Evolutionary conservation across 192 early-diverging fungal genomes (phyloP).

Genomic region (Coemansia sp.): DNA sequence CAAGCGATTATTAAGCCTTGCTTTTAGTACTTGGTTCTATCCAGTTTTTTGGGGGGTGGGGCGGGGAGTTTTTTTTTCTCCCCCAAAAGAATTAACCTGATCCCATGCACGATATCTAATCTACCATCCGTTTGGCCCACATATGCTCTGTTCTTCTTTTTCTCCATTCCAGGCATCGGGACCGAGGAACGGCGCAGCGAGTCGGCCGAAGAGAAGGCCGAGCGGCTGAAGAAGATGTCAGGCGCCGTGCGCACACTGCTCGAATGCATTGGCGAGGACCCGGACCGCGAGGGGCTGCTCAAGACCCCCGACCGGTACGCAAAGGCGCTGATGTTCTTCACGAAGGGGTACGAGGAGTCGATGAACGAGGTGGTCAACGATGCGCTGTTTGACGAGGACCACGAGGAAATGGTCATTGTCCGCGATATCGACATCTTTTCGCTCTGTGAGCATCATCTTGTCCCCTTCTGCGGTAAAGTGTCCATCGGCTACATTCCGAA

Average conservation of each 20-base stretch:
- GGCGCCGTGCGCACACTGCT: constrained; percentile 86
- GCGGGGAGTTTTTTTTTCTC: background rate
- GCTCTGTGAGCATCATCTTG: constrained; percentile 98
- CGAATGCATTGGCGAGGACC: constrained; percentile 94
- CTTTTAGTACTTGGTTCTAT: background rate
- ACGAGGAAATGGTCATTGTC: constrained; percentile 99
- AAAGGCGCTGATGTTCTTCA: constrained; percentile 96
- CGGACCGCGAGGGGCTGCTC: constrained; percentile 87
- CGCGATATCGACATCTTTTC: constrained; percentile 95
- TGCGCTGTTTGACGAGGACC: constrained; percentile 97
- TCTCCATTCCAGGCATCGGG: constrained; percentile 64
- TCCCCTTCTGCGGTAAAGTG: constrained; percentile 97
- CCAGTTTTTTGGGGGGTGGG: background rate
- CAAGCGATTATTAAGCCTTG: no score
- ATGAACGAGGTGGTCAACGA: constrained; percentile 89
- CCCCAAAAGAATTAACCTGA: background rate
- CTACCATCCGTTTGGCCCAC: background rate
- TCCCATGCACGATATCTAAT: constrained; percentile 3
- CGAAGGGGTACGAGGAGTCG: constrained; percentile 96
- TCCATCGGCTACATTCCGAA: constrained; percentile 97
- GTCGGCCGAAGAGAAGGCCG: constrained; percentile 67
- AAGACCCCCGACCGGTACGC: constrained; percentile 98
- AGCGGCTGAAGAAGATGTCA: constrained; percentile 76
- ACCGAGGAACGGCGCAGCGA: constrained; percentile 80
- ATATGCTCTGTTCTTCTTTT: background rate